These are phyloP conservation scores for Euphorbia celastroides DNA, from an alignment of 441 rosid species.

Conservation along the genomic window DNA sequence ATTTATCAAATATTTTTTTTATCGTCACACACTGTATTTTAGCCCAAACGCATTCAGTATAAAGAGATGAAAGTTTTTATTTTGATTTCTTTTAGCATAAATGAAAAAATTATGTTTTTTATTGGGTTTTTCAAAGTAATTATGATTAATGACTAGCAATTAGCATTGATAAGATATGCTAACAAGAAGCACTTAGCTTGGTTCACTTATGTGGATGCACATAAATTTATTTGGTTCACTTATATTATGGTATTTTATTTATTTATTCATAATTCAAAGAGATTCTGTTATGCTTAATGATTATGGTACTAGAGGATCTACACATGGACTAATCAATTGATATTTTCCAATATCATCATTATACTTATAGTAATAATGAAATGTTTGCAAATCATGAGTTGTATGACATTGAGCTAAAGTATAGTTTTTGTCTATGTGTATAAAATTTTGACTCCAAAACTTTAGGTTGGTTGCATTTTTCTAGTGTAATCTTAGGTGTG, in stretches of 20 bases:
- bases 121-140: no score
- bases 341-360: constrained; percentile 16
- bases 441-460: no score
- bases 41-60: no score
- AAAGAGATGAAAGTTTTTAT: neutral
- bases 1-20: neutral
- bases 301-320: neutral
- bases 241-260: no score
- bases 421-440: no score
- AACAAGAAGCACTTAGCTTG: constrained; percentile 15
- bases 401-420: neutral
- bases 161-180: constrained; percentile 17
- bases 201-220: constrained; percentile 5
- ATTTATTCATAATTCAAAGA: neutral
- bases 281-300: constrained; percentile 4
- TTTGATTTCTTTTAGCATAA: neutral
- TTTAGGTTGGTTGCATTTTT: no score
- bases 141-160: constrained; percentile 5
- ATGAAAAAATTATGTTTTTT: no score
- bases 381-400: constrained; percentile 8
- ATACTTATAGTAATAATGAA: neutral
- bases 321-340: constrained; percentile 10
- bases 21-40: neutral
- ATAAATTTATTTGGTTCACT: neutral
- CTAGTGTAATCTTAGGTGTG: no score